Evolutionary conservation across 371 early-diverging fungal genomes (phyloP), one percentile per base, ranked within the genome.

Genomic region (Catenaria anguillulae): DNA sequence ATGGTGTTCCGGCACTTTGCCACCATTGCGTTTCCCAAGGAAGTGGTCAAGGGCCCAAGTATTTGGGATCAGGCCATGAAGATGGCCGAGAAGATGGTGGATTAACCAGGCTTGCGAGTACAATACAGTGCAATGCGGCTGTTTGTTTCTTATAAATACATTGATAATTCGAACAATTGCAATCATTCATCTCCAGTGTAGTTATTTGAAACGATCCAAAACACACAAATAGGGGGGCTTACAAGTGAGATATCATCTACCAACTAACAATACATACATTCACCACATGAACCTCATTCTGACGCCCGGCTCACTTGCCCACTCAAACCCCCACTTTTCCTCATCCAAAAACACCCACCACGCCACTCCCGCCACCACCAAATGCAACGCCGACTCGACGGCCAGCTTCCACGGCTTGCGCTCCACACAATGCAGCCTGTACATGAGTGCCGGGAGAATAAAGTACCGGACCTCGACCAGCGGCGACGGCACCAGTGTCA

Each of bases 391-490:
- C 12, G 73, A 40, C 62, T 85, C 86, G 0, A 71, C 15, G 33
- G 67, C 4, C 36, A 66, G 33, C 56, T 66, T 63, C 60, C 33
- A 33, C 59, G 62, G 43, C 58, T 61, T 21, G 4, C 64, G 50
- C 12, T 34, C 55, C 6, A 68, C 64, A 60, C 83, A 67, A 63
- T 92, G 82, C 24, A 91, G 61, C 40, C 88, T 76, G 46, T 80
- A 84, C 52, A 93, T 68, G 42, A 82, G 64, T 65, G 81, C 91
- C 0, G 94, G 96, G 4, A 91, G 73, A 40, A 94, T 86, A 73
- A 89, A 97, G 77, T 97, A 97, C 29, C 97, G 77, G 65, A 95
- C 90, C 68, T 97, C 97, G 33, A 97, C 70, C 33, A 97, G 70
- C 2, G 97, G 97, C 1, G 93, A 87, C 0, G 97, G 96, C 0